Percentiles rank a stretch among this genome's conserved stretches.
phyloP scores from a whole-genome alignment of 225 moss, liverwort and hornwort species.

The Takakia lepidozioides region DNA sequence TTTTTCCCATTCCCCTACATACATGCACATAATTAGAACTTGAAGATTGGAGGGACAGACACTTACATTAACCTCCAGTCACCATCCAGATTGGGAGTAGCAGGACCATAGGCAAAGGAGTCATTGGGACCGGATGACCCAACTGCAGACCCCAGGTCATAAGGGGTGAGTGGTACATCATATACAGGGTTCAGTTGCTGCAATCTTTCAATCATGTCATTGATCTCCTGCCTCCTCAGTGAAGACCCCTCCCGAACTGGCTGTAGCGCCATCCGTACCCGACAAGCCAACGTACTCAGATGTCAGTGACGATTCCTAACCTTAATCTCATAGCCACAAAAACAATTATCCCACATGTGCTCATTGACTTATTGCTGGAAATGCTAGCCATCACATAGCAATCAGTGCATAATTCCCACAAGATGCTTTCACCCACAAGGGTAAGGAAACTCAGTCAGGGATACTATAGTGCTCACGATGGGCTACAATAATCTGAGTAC shows the following conservation, averaged over 20 bases:
- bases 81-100: conserved; percentile 66
- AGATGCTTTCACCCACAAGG: too few species aligned
- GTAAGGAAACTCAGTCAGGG: too few species aligned
- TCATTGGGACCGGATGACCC: conserved; percentile 30
- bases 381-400: too few species aligned
- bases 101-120: conserved; percentile 35
- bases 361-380: too few species aligned
- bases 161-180: conserved; percentile 43
- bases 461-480: too few species aligned
- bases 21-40: too few species aligned
- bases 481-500: too few species aligned
- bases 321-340: too few species aligned
- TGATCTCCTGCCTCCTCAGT: conserved; percentile 48
- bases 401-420: too few species aligned
- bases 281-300: neutral
- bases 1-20: too few species aligned
- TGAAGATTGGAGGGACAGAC: neutral
- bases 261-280: conserved; percentile 60
- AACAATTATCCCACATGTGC: too few species aligned
- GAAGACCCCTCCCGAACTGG: conserved; percentile 39
- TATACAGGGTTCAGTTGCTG: conserved; percentile 51
- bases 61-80: conserved; percentile 86
- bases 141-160: conserved; percentile 31
- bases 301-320: too few species aligned
- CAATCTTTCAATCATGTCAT: conserved; percentile 48